Conservation (phyloP, 768 basidiomycete genomes). For the Boletus bicolor region DNA sequence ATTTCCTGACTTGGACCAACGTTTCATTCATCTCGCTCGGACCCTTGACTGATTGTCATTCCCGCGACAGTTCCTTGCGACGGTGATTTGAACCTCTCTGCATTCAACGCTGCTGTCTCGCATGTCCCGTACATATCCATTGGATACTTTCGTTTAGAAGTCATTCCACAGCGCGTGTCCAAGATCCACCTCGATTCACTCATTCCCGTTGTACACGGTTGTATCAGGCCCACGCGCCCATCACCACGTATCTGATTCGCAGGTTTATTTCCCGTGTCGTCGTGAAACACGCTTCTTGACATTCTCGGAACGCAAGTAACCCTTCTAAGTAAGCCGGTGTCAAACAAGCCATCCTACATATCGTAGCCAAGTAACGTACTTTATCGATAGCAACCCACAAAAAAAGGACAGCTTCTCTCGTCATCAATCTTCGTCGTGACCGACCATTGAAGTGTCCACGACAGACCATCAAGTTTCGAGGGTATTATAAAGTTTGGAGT, state of each 20-base stretch:
- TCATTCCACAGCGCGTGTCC: background rate
- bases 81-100: conserved; percentile 1
- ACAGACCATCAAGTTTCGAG: too few relatives aligned
- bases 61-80: conserved; percentile 1
- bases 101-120: background rate
- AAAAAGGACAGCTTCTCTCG: too few relatives aligned
- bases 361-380: too few relatives aligned
- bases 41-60: background rate
- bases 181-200: background rate
- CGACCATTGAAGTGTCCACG: too few relatives aligned
- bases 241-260: background rate
- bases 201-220: background rate
- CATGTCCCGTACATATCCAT: background rate
- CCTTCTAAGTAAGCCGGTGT: too few relatives aligned
- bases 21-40: background rate
- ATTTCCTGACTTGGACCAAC: background rate
- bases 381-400: too few relatives aligned
- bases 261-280: background rate
- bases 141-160: background rate
- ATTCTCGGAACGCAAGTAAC: background rate
- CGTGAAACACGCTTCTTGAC: background rate
- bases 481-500: too few relatives aligned
- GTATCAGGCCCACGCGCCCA: background rate
- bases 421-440: too few relatives aligned
- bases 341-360: too few relatives aligned